Evolutionary conservation across 768 basidiomycete genomes (phyloP), one percentile per base, ranked within the genome.

Genomic region (Tylopilus sp.): DNA sequence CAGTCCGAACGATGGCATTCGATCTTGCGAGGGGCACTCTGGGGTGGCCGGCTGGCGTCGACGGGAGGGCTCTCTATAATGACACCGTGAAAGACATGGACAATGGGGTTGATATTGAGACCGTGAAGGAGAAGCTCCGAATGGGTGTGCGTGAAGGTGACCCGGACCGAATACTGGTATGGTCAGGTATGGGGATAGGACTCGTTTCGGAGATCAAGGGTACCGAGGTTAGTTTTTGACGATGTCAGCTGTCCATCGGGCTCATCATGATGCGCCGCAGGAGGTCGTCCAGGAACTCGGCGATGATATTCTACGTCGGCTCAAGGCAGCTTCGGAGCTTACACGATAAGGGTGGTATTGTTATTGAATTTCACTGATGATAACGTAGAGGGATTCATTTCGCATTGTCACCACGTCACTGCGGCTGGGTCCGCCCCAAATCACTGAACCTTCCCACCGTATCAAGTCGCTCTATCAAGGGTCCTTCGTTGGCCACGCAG

Each of bases 141-240:
- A 73, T 77, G 48, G 83, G 75, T 6, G 63, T 69, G 8, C 69
- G 68, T 55, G 67, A 66, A 21, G 71, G 69, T 38, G 79, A 89
- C 56, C 63, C 71, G 10, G 71, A 74, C 49, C 72, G 81, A 39
- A 74, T 81, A 52, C 67, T 85, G 3, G 75, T 82, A 12, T 90
- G 88, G 88, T 79, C 85, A 13, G 88, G 87, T 39, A 75, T 79
- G 36, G 80, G 84, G 15, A 78, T 87, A 23, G 82, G 77, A 12
- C 69, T 81, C 44, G 78, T 87, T 69, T 71, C 73, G 20, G 68
- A 72, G 43, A 71, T 76, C 56, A 70, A 69, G 48, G 56, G 66
- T 4, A 74, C 73, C 13, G 66, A 66, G 65, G 77, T 78, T 28
- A 45, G 72, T 60, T 23, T 50, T 30, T 48, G 33, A 40, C 44